Base-by-base conservation (phyloP, 2,329 filamentous ascomycete genomes). In the Thelonectria blattea region DNA sequence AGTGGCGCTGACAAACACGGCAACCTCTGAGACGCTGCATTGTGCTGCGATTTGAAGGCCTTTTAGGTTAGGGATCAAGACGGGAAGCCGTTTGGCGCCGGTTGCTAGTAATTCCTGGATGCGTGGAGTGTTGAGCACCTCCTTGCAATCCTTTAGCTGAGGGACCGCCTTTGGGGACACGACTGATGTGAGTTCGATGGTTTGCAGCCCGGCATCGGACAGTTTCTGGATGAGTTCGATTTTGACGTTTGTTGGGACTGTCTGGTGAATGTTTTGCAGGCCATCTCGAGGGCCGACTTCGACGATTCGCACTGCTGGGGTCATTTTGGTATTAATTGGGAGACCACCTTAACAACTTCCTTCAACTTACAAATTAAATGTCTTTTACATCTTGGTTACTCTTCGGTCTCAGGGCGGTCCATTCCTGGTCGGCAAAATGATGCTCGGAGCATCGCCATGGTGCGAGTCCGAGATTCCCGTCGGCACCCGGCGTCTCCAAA, bases 211-310 rank as follows among this genome's bases (percentile, higher is more conserved):
- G 0, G 86, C 84, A 47, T 77, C 72, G 17, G 81, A 80, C 41
- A 91, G 77, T 52, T 81, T 78, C 47, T 82, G 77, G 10, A 91
- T 84, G 11, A 91, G 74, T 65, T 89, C 84, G 60, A 90, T 79
- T 70, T 91, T 91, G 7, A 82, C 86, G 2, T 79, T 74, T 1
- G 86, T 78, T 0, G 87, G 79, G 58, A 91, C 84, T 9, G 78
- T 79, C 43, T 80, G 80, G 69, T 84, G 85, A 75, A 90, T 86
- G 65, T 90, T 91, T 72, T 91, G 89, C 18, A 91, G 73, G 14
- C 89, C 89, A 74, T 91, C 88, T 60, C 88, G 78, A 22, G 88
- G 88, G 2, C 87, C 88, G 56, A 91, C 88, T 72, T 91, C 88
- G 52, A 91, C 85, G 30, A 64, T 61, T 15, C 63, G 52, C 6